Conservation (phyloP, 768 basidiomycete genomes). For the Rickenella mellea region DNA sequence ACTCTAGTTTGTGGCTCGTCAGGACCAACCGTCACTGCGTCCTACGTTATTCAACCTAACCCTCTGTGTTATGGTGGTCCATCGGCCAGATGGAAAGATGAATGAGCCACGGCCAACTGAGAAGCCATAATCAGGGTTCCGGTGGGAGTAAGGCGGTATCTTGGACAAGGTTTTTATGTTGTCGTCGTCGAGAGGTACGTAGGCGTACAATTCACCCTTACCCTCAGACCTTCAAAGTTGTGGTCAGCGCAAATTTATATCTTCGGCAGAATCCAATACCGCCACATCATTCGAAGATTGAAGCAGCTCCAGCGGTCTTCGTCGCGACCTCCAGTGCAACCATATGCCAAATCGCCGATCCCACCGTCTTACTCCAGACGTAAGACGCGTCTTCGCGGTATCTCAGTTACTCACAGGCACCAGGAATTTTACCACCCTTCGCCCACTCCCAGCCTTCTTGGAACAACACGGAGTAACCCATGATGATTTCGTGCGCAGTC, state of each 20-base stretch:
- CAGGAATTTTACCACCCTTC: constrained; percentile 28
- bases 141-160: constrained; percentile 38
- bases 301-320: constrained; percentile 24
- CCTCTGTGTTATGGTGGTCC: constrained; percentile 58
- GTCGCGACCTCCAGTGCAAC: constrained; percentile 26
- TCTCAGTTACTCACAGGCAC: constrained; percentile 16
- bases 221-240: constrained; percentile 7
- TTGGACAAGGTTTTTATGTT: constrained; percentile 34
- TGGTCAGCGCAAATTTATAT: neutral
- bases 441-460: constrained; percentile 23
- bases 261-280: constrained; percentile 2
- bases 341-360: constrained; percentile 17
- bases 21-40: constrained; percentile 39
- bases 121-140: constrained; percentile 52
- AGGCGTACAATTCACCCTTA: constrained; percentile 58
- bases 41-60: constrained; percentile 61
- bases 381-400: neutral
- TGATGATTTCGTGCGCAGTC: neutral
- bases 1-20: neutral
- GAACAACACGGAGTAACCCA: constrained; percentile 21
- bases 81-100: constrained; percentile 43
- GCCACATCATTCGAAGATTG: constrained; percentile 27
- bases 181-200: constrained; percentile 41
- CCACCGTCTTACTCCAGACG: constrained; percentile 6
- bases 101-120: constrained; percentile 62